Conservation (phyloP, 148 eudicot genomes). For the Talinum fruticosum region DNA sequence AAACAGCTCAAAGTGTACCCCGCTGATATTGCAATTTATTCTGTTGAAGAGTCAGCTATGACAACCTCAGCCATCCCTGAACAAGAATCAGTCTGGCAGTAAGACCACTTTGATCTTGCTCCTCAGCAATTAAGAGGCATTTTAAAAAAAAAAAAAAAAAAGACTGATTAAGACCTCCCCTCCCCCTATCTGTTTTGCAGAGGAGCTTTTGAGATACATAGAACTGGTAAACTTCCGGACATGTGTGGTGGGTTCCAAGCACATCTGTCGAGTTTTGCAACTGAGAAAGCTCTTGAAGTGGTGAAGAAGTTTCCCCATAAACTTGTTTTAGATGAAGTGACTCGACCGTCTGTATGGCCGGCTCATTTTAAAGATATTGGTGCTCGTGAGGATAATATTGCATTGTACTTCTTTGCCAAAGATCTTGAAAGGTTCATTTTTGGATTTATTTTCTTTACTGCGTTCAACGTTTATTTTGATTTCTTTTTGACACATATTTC, state of each 20-base stretch:
- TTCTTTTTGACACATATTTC: neutral
- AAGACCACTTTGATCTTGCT: constrained; percentile 33
- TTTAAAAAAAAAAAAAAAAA: no score
- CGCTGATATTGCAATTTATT: constrained; percentile 31
- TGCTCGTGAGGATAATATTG: constrained; percentile 69
- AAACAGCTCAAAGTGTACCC: constrained; percentile 44
- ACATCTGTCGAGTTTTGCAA: constrained; percentile 75
- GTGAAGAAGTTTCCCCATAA: constrained; percentile 59
- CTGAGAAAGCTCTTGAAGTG: constrained; percentile 68
- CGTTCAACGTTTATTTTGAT: neutral
- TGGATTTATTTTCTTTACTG: neutral
- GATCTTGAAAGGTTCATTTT: constrained; percentile 66
- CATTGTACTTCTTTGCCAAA: constrained; percentile 86
- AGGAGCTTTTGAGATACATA: constrained; percentile 79
- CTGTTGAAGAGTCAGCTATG: constrained; percentile 34
- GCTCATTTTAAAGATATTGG: constrained; percentile 70
- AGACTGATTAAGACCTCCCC: no score
- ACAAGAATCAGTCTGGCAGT: constrained; percentile 86
- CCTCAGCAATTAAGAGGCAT: neutral
- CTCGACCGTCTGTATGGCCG: constrained; percentile 81
- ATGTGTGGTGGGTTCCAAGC: constrained; percentile 76
- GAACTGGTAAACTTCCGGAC: constrained; percentile 47
- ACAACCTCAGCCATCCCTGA: constrained; percentile 69
- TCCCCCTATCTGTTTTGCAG: constrained; percentile 38
- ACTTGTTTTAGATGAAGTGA: constrained; percentile 62